Evolutionary conservation across 345 rosid genomes (phyloP), one percentile per base, ranked within the genome.

Genomic region (Capsella bursapastoris): DNA sequence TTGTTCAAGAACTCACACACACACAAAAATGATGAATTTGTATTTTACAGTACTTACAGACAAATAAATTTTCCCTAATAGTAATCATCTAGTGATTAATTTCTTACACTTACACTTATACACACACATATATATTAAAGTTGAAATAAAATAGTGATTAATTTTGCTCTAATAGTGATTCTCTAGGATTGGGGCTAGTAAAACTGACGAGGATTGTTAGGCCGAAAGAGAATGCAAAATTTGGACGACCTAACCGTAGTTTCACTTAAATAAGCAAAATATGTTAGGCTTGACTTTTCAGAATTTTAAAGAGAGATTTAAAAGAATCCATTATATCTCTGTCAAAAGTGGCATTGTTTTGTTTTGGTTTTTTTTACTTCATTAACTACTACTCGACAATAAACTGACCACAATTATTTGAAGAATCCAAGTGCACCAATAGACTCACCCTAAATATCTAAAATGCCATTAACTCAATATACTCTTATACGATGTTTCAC

Each of bases 201-300:
- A 35, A 64, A 63, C 1, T 47, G 59, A 28, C 52, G 41, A 44
- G 64, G 6, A 8, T 34, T 53, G 80, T 76, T 76, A 70, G 80
- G 80, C 80, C 60, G 38, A 64, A 22, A 56, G 66, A 37, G 53
- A 51, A 13, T 70, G 41, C 25, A n/a, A 68, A 64, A 56, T 70
- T 64, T 71, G 61, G 77, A 65, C 72, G 34, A 77, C 81, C 81
- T 65, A 77, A 77, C 68, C 50, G 50, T 13, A 43, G 68, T 71
- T 77, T 77, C 64, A 66, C 77, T 77, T 77, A 51, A 40, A 58
- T 71, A 66, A 77, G 81, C 49, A 77, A 71, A 66, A 52, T 40
- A 66, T 32, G 72, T 78, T 78, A 66, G 81, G 81, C 77, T 78
- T 78, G 73, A 77, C 68, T 71, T 64, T 71, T 16, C 0, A 2